Evolutionary conservation across 2,329 filamentous ascomycete genomes (phyloP).

Genomic region (Fusarium humuli): DNA sequence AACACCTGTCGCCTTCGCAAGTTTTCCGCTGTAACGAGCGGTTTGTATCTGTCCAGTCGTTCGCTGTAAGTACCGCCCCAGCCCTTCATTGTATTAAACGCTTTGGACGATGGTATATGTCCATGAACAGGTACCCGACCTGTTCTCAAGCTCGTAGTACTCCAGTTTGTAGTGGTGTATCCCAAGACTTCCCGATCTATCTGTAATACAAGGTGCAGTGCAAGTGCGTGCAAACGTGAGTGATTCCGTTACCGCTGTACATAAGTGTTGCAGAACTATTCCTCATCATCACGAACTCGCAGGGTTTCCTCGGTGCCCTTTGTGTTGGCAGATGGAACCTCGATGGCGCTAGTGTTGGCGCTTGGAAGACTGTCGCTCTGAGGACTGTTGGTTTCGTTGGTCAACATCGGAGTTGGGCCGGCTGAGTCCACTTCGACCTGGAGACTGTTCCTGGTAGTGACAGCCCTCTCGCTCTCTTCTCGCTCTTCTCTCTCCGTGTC

Average conservation of each 20-base stretch:
- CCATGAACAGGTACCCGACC: conserved; percentile 34
- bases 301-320: conserved; percentile 37
- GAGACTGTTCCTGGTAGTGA: conserved; percentile 37
- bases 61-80: conserved; percentile 11
- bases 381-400: conserved; percentile 76
- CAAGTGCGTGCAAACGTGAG: background rate
- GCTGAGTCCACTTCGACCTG: conserved; percentile 63
- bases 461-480: background rate
- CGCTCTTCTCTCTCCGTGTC: background rate
- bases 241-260: background rate
- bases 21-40: conserved; percentile 16
- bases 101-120: conserved; percentile 37
- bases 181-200: conserved; percentile 18
- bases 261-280: conserved; percentile 29
- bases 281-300: conserved; percentile 50
- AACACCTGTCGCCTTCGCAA: conserved; percentile 23
- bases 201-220: conserved; percentile 35
- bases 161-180: conserved; percentile 10
- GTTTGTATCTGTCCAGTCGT: conserved; percentile 7
- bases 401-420: conserved; percentile 73
- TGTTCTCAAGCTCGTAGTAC: conserved; percentile 22
- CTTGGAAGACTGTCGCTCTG: conserved; percentile 75
- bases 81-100: conserved; percentile 33
- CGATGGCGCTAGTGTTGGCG: conserved; percentile 67
- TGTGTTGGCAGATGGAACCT: conserved; percentile 50